Evolutionary conservation across 441 rosid species (phyloP), one percentile per base, ranked within the genome.

Genomic region (Gossypium gossypioides): DNA sequence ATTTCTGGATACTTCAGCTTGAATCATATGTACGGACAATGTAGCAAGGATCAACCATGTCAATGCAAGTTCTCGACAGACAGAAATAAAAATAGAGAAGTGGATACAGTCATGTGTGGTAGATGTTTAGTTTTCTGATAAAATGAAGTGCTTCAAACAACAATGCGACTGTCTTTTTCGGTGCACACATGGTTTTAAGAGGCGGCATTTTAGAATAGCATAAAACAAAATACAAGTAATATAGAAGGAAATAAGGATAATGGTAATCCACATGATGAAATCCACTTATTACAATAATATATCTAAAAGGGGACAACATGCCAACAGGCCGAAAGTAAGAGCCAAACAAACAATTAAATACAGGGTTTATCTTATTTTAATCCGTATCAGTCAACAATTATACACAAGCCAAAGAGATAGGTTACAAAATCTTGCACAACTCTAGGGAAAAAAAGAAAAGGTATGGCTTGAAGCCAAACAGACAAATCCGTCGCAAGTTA

Each of bases 261-360:
- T 69, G 63, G 69, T 72, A 72, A 73, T 74, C 40, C 72, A 74
- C 79, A 72, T 73, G 75, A 84, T 63, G 69, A 76, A 67, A 75
- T 75, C 71, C 15, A 58, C 27, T 27, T 9, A 68, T 27, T 54
- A 32, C 27, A 2, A 70, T n/a, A 77, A 24, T 48, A n/a, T 13
- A 74, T 73, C 71, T 51, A 74, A 65, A 57, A 67, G 58, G 80
- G 69, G 68, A 60, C 73, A 70, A 24, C 77, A 73, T 37, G 73
- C 69, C 77, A 12, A 79, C 32, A 74, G 69, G 60, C 48, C 29
- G 72, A 80, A 78, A 85, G 74, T 18, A 68, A 76, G 68, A 60
- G 71, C 32, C 71, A 71, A 72, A n/a, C 65, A 72, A 74, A 64
- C 27, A 71, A 75, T 77, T 67, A 75, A 75, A 75, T 68, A 42